A percentile compares a stretch with the other conserved stretches of the same genome.
phyloP scores from a whole-genome alignment of 495 filamentous ascomycete genomes.

The Letharia lupina region DNA sequence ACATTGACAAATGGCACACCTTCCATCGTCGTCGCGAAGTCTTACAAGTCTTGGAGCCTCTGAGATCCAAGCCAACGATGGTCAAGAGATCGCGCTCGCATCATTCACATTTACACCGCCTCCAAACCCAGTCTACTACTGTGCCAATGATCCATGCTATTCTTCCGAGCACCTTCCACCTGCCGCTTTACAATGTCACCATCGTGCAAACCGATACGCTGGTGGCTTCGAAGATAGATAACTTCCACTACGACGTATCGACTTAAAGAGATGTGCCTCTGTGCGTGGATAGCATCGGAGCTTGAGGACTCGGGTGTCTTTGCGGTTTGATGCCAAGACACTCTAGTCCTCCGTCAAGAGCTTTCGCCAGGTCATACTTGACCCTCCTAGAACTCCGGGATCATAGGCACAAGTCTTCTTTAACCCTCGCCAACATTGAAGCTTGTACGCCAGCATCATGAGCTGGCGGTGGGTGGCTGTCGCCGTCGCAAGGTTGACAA shows the following conservation, averaged over 20 bases:
- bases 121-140: background rate
- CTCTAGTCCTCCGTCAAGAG: too few relatives aligned
- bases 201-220: background rate
- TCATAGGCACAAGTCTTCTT: background rate
- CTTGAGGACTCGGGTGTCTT: too few relatives aligned
- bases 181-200: slow-evolving; percentile 5
- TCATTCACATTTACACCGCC: slow-evolving; percentile 10
- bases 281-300: too few relatives aligned
- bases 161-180: slow-evolving; percentile 1
- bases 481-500: too few relatives aligned
- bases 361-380: too few relatives aligned
- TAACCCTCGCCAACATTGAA: too few relatives aligned
- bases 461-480: too few relatives aligned
- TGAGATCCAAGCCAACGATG: background rate
- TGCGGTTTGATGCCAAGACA: too few relatives aligned
- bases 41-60: background rate
- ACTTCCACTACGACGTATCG: background rate
- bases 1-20: background rate
- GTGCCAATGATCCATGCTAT: slow-evolving; percentile 13
- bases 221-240: background rate
- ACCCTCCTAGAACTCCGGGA: background rate
- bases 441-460: too few relatives aligned
- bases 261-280: background rate
- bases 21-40: background rate
- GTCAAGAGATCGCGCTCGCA: slow-evolving; percentile 5